Base-by-base conservation (phyloP, 805 yeast species). In the Isabelozyma heimii region DNA sequence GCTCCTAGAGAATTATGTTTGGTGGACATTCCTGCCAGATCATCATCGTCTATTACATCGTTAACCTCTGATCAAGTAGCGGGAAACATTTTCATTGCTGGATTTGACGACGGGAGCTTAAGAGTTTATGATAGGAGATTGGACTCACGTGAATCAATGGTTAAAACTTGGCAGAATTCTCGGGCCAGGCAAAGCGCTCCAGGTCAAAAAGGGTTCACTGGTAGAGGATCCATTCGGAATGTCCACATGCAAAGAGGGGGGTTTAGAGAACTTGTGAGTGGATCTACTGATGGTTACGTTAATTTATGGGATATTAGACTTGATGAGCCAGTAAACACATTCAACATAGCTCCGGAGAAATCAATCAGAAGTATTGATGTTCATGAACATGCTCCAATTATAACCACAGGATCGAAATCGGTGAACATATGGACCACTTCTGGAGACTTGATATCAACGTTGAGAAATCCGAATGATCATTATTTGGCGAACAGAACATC, bases 191-290 rank as follows among this genome's bases (percentile, higher is more conserved):
- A 37, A 45, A 37, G 13, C 30, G 28, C 33, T 37, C 41, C 44
- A 48, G 55, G 26, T 54, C 49, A 24, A 52, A 47, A 16, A 62
- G 68, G n/a, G 64, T 60, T 15, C 20, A 57, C 51, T 16, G 65
- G 70, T 4, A 73, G 75, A 48, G 77, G 83, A 2, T 78, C 89
- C 58, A 82, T 92, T 40, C 74, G 84, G 42, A 89, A 87, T 56
- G 84, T 91, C 8, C 96, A 89, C 60, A 87, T 94, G 95, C 99
- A 94, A 72, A 78, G 99, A 58, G 99, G 99, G 37, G 99, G 99
- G 0, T 82, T 83, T 58, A 77, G 99, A 48, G 99, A 94, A 62
- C 76, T 94, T 42, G 86, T 87, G 2, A 84, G 92, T 53, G 98
- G 96, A 0, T 78, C 87, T 8, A 71, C 87, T 0, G 94, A 89